Evolutionary conservation across 2,329 filamentous ascomycete species (phyloP), one percentile per base, ranked within the genome.

Genomic region (Magnaporthales sp.): DNA sequence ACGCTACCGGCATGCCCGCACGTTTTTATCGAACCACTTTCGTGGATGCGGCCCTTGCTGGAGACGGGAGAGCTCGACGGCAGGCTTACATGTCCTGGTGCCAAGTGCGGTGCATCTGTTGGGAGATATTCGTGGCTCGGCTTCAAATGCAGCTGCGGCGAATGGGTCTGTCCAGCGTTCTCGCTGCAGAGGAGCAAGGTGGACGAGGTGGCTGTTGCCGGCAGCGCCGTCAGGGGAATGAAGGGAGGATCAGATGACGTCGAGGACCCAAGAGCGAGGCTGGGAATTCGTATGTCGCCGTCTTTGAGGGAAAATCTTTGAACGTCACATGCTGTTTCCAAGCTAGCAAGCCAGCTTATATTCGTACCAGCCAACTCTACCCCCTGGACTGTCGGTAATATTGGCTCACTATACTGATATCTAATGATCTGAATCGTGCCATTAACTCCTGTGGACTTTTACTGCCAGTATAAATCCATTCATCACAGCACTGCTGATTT

Each of bases 61-160:
- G 91, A 93, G 72, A 85, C 91, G 73, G 93, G 91, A 30, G 86
- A 89, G 68, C 83, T 98, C 27, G 91, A 93, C 68, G 95, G 95
- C 27, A 88, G 94, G 10, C 82, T 99, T 32, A 86, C 88, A 67
- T 99, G 95, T 73, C 94, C 95, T 10, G 91, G 89, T 71, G 68
- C 75, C 9, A 90, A 89, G 73, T 99, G 95, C 77, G 87, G 86
- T 62, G 88, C 91, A 56, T 92, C 92, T 65, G 87, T 98, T 63
- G 95, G 95, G 54, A 91, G 95, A 72, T 99, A 97, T 75, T 91
- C 94, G 65, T 99, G 95, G 95, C 92, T 96, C 76, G 95, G 95
- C 15, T 90, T 97, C 83, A 89, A 88, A 75, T 99, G 95, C 79
- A 95, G 88, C 74, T 99, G 95, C 77, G 88, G 90, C 51, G 87